Percentiles rank a stretch among this genome's conserved stretches.
Evolutionary conservation across 164 flowering plant species (phyloP).

Genomic region (Vitis riparia): DNA sequence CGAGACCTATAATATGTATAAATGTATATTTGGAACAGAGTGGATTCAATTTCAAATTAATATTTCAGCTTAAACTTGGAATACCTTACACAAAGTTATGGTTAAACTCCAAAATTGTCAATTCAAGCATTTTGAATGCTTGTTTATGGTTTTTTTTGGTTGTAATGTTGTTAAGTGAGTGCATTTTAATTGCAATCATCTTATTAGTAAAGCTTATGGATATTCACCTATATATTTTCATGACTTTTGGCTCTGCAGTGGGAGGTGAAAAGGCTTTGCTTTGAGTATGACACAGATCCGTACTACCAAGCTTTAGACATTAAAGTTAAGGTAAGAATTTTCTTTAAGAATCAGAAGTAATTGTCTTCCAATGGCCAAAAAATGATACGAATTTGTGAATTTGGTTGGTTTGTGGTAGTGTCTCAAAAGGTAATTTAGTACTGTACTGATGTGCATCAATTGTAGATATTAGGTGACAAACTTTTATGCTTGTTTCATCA

Average conservation of each 20-base stretch:
- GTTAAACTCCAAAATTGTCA: too few relatives aligned
- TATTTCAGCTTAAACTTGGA: too few relatives aligned
- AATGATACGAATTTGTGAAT: too few relatives aligned
- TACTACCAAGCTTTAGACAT: constrained; percentile 71
- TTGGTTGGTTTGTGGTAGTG: not conserved
- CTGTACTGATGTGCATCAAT: not conserved
- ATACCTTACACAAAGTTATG: too few relatives aligned
- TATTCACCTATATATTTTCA: not conserved
- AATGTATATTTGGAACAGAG: too few relatives aligned
- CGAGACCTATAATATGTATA: too few relatives aligned
- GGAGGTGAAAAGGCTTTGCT: constrained; percentile 78
- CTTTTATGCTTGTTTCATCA: constrained; percentile 23
- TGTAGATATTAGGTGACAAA: not conserved
- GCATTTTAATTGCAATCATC: not conserved
- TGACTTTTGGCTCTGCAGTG: constrained; percentile 53
- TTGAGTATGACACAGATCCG: constrained; percentile 88
- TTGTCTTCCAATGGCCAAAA: too few relatives aligned
- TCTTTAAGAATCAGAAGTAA: too few relatives aligned
- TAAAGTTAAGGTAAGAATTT: constrained; percentile 57
- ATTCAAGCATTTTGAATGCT: too few relatives aligned
- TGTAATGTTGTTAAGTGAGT: too few relatives aligned
- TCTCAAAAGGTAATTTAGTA: not conserved
- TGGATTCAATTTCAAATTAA: too few relatives aligned
- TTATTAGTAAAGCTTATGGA: not conserved
- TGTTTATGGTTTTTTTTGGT: too few relatives aligned